phyloP scores from a whole-genome alignment of 2,329 filamentous ascomycete species.

The Cadophora sp. region DNA sequence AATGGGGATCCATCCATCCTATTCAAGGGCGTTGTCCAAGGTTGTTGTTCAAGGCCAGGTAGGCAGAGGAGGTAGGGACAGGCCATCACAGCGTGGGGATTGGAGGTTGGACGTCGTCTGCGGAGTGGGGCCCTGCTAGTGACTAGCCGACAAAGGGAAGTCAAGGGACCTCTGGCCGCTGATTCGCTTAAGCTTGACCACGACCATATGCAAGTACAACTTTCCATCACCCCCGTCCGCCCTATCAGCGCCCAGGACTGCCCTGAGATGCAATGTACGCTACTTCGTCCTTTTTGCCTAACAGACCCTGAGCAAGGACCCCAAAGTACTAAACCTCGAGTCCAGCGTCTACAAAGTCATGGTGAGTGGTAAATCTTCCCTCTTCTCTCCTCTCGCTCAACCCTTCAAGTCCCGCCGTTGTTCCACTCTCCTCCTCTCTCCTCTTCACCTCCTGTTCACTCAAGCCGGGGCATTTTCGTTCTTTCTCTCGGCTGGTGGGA shows the following conservation, averaged over 20 bases:
- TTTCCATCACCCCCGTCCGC: conserved; percentile 11
- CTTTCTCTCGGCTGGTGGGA: conserved; percentile 17
- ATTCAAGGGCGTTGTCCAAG: background rate
- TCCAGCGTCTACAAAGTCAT: conserved; percentile 40
- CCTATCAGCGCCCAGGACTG: conserved; percentile 5
- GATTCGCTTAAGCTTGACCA: conserved; percentile 7
- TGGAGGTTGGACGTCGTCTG: conserved; percentile 9
- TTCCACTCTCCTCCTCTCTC: conserved; percentile 14
- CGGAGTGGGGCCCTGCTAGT: conserved; percentile 7
- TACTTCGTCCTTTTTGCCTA: conserved; percentile 20
- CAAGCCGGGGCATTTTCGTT: conserved; percentile 12
- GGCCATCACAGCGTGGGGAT: conserved; percentile 1
- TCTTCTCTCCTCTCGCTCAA: conserved; percentile 3
- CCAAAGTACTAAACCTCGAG: conserved; percentile 29
- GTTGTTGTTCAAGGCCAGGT: background rate
- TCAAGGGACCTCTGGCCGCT: conserved; percentile 8
- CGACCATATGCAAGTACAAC: conserved; percentile 13
- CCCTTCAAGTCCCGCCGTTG: conserved; percentile 10
- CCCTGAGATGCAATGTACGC: background rate
- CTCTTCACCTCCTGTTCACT: conserved; percentile 2
- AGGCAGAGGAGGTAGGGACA: background rate
- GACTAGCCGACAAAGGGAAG: conserved; percentile 10
- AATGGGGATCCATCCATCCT: background rate
- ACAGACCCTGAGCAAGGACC: conserved; percentile 12
- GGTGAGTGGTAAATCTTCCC: conserved; percentile 35